Evolutionary conservation across 768 basidiomycete species (phyloP), one percentile per base, ranked within the genome.

Genomic region (Dacryopinax spathularia): DNA sequence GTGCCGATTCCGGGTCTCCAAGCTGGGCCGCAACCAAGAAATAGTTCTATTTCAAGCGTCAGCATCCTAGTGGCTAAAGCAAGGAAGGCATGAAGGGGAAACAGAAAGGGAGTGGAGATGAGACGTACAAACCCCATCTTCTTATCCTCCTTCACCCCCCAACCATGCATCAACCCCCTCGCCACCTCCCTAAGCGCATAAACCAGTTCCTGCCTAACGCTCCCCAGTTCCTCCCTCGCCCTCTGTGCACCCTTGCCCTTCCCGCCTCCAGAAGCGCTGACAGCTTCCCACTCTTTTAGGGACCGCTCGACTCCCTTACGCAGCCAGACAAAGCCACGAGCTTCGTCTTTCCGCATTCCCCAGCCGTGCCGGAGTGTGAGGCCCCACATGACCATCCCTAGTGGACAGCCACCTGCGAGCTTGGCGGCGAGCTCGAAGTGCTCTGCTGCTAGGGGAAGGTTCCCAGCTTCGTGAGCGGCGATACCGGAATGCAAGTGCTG

Each of bases 331-430:
- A 93, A 94, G 9, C 84, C 91, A 36, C 77, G 74, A 72, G 80
- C 82, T 73, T 92, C 89, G 68, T 91, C 84, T 79, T 87, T 85
- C 71, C 79, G 75, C 67, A 85, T 84, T 1, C 91, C 92, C 91
- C 92, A 95, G 1, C 91, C 91, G 71, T 91, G 89, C 61, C 91
- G 78, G 69, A 92, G 75, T 33, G 89, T 78, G 39, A 95, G 75
- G 0, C 91, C 92, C 81, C 88, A 93, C 88, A 95, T 91, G 65
- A 94, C 74, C 90, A 92, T 93, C 18, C 92, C 92, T 2, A 90
- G 84, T 1, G 86, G 87, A 69, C 88, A 91, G 1, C 90, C 92
- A 1, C 91, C 91, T 60, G 78, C 75, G 65, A 82, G 77, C 22
- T 65, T 67, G 5, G 69, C 69, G 12, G 68, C 66, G 35, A 63